These are phyloP conservation scores for Artemisia tridentata DNA, from an alignment of 129 eudicot genomes.

Conservation along the genomic window DNA sequence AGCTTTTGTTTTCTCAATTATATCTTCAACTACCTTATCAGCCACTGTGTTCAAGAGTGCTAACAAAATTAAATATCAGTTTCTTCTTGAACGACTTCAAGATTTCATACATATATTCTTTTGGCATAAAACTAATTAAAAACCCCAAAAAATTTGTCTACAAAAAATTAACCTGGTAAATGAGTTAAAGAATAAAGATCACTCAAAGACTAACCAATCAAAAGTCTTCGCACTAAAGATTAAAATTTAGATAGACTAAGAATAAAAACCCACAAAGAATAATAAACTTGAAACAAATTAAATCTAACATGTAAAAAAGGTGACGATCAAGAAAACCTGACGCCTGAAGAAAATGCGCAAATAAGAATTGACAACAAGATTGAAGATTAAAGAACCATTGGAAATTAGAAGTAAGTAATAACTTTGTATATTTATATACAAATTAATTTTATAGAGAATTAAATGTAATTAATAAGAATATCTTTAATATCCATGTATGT, in stretches of 20 bases:
- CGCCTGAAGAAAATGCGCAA: slow-evolving; percentile 1
- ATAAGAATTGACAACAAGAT: slow-evolving; percentile 23
- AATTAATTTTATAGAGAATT: slow-evolving; percentile 12
- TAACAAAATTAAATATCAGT: neutral
- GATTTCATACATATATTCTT: neutral
- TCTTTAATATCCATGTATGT: slow-evolving; percentile 16
- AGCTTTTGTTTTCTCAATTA: too few species aligned
- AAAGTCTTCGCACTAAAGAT: slow-evolving; percentile 2
- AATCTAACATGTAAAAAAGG: slow-evolving; percentile 29
- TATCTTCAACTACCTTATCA: too few species aligned
- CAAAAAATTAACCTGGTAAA: slow-evolving; percentile 4
- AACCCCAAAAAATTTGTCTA: neutral
- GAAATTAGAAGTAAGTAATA: slow-evolving; percentile 12
- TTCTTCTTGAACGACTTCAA: slow-evolving; percentile 3
- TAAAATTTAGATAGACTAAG: neutral
- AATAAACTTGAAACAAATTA: neutral
- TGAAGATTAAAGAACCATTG: slow-evolving; percentile 13
- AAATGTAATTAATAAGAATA: slow-evolving; percentile 22
- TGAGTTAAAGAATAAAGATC: neutral
- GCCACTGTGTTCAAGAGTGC: too few species aligned
- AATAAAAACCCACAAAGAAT: neutral
- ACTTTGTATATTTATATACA: slow-evolving; percentile 21
- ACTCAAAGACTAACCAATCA: slow-evolving; percentile 2
- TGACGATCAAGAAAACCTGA: slow-evolving; percentile 13
- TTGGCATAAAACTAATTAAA: neutral